Conservation (phyloP, 2,329 filamentous ascomycete genomes). For the Drechslerella coelobrocha region DNA sequence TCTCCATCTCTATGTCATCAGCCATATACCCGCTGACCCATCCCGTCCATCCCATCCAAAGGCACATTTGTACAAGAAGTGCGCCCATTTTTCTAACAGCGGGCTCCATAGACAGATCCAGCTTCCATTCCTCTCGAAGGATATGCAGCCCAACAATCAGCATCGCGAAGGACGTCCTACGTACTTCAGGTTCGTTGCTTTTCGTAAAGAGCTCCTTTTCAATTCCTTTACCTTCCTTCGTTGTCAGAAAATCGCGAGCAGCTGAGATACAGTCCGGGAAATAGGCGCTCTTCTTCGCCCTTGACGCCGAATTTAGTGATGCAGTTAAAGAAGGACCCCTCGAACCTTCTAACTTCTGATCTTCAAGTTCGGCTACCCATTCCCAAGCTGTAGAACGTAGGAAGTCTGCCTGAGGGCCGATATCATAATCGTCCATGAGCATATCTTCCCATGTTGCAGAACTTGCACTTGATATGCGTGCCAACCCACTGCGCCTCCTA, state of each 20-base stretch:
- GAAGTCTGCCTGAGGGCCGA: constrained; percentile 54
- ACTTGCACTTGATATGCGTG: constrained; percentile 58
- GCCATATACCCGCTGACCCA: constrained; percentile 70
- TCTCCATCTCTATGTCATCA: constrained; percentile 66
- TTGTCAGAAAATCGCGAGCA: constrained; percentile 71
- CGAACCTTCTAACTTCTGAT: constrained; percentile 53
- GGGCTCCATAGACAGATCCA: constrained; percentile 69
- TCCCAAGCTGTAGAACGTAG: constrained; percentile 71
- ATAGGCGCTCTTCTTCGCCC: constrained; percentile 58
- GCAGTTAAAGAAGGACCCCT: constrained; percentile 23
- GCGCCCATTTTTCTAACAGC: constrained; percentile 68
- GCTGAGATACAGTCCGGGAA: constrained; percentile 64
- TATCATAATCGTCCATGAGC: constrained; percentile 54
- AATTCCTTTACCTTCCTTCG: constrained; percentile 63
- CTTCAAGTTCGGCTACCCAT: constrained; percentile 71
- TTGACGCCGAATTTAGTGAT: constrained; percentile 12
- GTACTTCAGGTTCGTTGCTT: constrained; percentile 62
- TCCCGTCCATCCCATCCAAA: constrained; percentile 77
- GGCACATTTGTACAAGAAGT: constrained; percentile 77
- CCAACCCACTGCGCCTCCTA: constrained; percentile 55
- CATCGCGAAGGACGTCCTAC: constrained; percentile 70
- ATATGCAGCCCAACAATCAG: constrained; percentile 80
- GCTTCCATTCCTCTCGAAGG: constrained; percentile 85
- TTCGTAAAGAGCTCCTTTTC: constrained; percentile 73
- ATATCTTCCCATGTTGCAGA: constrained; percentile 58